These are phyloP conservation scores for Termitomyces sp. DNA, from an alignment of 768 basidiomycete genomes.

Conservation along the genomic window DNA sequence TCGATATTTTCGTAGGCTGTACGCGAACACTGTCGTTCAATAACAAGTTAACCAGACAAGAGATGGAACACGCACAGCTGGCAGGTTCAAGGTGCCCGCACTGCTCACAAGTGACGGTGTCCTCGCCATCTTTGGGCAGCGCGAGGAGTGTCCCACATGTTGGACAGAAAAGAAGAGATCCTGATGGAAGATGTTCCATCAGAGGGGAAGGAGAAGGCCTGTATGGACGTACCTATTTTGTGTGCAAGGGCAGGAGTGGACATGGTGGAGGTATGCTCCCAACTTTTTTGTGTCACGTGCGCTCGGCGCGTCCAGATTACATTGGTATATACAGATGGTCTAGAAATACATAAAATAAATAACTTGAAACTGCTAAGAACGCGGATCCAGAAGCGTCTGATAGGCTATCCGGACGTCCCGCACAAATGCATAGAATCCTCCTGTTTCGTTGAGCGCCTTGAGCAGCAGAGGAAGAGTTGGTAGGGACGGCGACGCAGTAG, in stretches of 20 bases:
- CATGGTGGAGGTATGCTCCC: neutral
- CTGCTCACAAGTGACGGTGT: constrained; percentile 80
- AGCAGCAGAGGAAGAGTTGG: constrained; percentile 65
- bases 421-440: constrained; percentile 72
- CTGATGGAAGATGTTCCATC: constrained; percentile 28
- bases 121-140: constrained; percentile 72
- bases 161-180: constrained; percentile 93
- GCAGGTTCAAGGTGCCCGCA: constrained; percentile 87
- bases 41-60: neutral
- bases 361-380: neutral
- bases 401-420: constrained; percentile 59
- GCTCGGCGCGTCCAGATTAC: neutral
- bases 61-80: constrained; percentile 59
- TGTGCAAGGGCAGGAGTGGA: neutral
- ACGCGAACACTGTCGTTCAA: neutral
- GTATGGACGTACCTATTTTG: constrained; percentile 8
- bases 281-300: constrained; percentile 5
- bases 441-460: constrained; percentile 64
- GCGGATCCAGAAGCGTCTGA: constrained; percentile 20
- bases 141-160: constrained; percentile 87
- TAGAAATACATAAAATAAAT: neutral
- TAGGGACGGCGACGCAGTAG: constrained; percentile 74
- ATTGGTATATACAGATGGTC: neutral
- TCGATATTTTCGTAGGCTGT: constrained; percentile 85
- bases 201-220: neutral